Percentiles rank a stretch among this genome's conserved stretches.
These are phyloP conservation scores for Pyrenochaeta sp. DNA, from an alignment of 2,329 filamentous ascomycete genomes.

Conservation along the genomic window DNA sequence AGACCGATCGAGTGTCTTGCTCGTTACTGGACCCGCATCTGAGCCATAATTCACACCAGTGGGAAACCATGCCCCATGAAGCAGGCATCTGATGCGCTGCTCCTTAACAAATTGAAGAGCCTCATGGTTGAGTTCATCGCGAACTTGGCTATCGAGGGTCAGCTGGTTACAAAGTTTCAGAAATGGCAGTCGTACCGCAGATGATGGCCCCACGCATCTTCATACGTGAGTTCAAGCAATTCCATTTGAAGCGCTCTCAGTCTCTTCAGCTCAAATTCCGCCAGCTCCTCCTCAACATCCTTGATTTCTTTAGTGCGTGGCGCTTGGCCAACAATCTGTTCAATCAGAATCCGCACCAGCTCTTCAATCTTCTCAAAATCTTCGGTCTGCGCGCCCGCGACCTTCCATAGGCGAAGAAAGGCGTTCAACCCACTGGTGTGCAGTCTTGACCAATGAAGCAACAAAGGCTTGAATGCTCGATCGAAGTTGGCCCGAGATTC, in stretches of 20 bases:
- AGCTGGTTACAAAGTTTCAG: conserved; percentile 19
- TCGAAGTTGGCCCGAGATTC: conserved; percentile 83
- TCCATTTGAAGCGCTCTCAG: conserved; percentile 93
- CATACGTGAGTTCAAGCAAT: conserved; percentile 86
- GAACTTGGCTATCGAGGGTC: conserved; percentile 69
- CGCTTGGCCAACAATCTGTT: conserved; percentile 86
- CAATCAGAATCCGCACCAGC: conserved; percentile 86
- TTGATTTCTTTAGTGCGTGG: conserved; percentile 82
- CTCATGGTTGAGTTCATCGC: conserved; percentile 89
- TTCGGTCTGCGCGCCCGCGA: conserved; percentile 80
- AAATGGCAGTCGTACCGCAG: conserved; percentile 62
- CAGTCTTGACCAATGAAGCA: conserved; percentile 91
- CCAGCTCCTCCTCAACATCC: conserved; percentile 88
- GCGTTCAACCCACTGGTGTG: conserved; percentile 86
- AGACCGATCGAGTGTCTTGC: conserved; percentile 51
- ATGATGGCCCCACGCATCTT: conserved; percentile 93
- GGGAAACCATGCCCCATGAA: conserved; percentile 90
- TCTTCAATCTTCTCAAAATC: conserved; percentile 96
- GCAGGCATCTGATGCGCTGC: conserved; percentile 87
- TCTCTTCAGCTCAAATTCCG: conserved; percentile 79
- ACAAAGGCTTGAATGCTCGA: conserved; percentile 82
- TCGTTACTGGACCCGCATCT: conserved; percentile 57
- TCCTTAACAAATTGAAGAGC: conserved; percentile 97
- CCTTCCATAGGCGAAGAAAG: conserved; percentile 93
- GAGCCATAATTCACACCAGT: conserved; percentile 59